phyloP scores from a whole-genome alignment of 2,329 filamentous ascomycete genomes.

The Penicillium frequentans region DNA sequence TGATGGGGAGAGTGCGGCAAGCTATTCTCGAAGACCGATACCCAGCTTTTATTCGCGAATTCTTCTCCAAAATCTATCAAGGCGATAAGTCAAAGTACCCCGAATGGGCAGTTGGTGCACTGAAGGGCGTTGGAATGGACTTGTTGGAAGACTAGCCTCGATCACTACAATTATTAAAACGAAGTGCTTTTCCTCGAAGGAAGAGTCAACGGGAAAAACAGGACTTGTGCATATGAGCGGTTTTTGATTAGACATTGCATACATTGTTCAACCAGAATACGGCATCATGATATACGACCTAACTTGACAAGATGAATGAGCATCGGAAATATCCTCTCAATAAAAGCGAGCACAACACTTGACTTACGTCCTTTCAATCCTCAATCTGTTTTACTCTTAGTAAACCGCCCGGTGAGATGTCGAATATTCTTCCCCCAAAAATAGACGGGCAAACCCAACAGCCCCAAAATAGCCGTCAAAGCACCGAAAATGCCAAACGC shows the following conservation, averaged over 20 bases:
- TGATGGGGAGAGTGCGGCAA: conserved; percentile 75
- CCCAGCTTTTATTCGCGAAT: conserved; percentile 72
- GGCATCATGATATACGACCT: not conserved
- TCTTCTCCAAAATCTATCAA: conserved; percentile 72
- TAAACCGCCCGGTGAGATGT: conserved; percentile 18
- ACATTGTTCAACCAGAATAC: not conserved
- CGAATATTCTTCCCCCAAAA: conserved; percentile 35
- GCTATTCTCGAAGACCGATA: conserved; percentile 80
- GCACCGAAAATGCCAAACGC: conserved; percentile 9
- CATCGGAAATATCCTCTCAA: too few relatives aligned
- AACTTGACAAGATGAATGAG: not conserved
- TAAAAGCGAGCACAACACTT: too few relatives aligned
- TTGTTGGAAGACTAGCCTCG: conserved; percentile 47
- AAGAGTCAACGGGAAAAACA: not conserved
- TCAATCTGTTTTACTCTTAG: conserved; percentile 2
- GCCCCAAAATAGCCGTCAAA: conserved; percentile 30
- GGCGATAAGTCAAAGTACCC: conserved; percentile 68
- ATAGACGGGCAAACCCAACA: conserved; percentile 31
- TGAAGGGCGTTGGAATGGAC: conserved; percentile 78
- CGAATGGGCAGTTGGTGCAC: conserved; percentile 77
- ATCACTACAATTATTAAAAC: not conserved
- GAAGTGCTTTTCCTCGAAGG: not conserved
- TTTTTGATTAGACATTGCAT: not conserved
- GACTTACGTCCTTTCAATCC: too few relatives aligned
- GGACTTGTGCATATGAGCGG: not conserved